Percentiles rank a stretch among this genome's conserved stretches.
Conservation (phyloP, 305 asterid species). For the Coffea humblotiana region DNA sequence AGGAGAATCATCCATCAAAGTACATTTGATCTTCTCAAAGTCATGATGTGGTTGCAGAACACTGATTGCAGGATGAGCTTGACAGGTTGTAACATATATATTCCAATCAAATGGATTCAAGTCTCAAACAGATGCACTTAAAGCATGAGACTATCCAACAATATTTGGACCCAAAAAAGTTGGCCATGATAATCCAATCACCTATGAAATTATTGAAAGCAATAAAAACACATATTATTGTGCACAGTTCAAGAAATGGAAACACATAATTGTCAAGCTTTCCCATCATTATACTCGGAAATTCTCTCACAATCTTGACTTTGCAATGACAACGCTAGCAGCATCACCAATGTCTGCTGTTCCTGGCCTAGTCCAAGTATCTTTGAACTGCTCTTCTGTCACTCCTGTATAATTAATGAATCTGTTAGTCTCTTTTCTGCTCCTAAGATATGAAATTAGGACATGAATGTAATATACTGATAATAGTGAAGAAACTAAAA, state of each 20-base stretch:
- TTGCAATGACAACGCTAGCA: conserved; percentile 71
- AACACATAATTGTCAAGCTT: conserved; percentile 30
- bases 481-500: background rate
- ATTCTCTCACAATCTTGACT: conserved; percentile 64
- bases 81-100: background rate
- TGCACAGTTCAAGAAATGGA: conserved; percentile 18
- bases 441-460: background rate
- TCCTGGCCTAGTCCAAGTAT: conserved; percentile 83
- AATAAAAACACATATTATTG: conserved; percentile 27
- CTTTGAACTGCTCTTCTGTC: conserved; percentile 93
- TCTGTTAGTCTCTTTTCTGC: background rate
- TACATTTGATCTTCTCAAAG: background rate
- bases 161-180: conserved; percentile 32
- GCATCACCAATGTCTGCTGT: conserved; percentile 51
- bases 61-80: background rate
- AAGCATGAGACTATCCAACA: conserved; percentile 7
- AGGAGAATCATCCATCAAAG: background rate
- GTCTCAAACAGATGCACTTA: background rate
- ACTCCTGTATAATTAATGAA: conserved; percentile 52
- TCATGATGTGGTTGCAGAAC: background rate
- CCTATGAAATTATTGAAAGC: conserved; percentile 37
- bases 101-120: background rate
- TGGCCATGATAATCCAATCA: conserved; percentile 38
- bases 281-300: background rate
- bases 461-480: background rate